Conservation (phyloP, 2,329 filamentous ascomycete genomes). For the Tothia fuscella region DNA sequence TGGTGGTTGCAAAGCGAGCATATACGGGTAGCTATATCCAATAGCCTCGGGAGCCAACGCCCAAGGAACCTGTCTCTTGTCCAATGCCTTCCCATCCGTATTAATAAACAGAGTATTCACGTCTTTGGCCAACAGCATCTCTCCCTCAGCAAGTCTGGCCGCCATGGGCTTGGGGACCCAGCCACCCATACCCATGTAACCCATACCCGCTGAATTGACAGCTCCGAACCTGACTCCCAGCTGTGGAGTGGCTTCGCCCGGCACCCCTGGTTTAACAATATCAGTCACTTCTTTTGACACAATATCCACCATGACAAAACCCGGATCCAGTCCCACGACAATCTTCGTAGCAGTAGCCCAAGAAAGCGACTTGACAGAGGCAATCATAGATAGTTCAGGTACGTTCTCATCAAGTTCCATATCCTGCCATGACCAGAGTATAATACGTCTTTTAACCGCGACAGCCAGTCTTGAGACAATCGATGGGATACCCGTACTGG, state of each 20-base stretch:
- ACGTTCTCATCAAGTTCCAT: conserved; percentile 73
- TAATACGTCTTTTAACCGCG: conserved; percentile 76
- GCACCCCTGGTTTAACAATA: conserved; percentile 63
- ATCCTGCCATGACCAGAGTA: conserved; percentile 94
- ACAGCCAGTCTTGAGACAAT: conserved; percentile 89
- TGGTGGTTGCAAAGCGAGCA: conserved; percentile 73
- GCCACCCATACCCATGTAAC: conserved; percentile 88
- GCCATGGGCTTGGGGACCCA: conserved; percentile 86
- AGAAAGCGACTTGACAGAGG: conserved; percentile 75
- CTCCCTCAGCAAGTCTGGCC: conserved; percentile 66
- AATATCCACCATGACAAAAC: conserved; percentile 82
- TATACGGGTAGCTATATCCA: conserved; percentile 93
- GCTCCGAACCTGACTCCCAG: conserved; percentile 69
- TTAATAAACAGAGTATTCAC: conserved; percentile 92
- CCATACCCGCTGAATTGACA: conserved; percentile 77
- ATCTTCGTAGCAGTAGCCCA: conserved; percentile 84
- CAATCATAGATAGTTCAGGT: conserved; percentile 59
- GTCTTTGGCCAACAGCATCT: conserved; percentile 92
- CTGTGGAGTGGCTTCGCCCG: conserved; percentile 51
- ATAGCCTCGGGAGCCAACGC: conserved; percentile 75
- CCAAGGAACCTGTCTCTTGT: conserved; percentile 89
- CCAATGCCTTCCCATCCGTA: conserved; percentile 65
- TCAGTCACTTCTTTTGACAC: conserved; percentile 62
- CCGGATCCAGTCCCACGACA: conserved; percentile 80
- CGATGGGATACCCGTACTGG: conserved; percentile 74